phyloP scores from a whole-genome alignment of 2,329 filamentous ascomycete species.

The Epichloe aotearoae region DNA sequence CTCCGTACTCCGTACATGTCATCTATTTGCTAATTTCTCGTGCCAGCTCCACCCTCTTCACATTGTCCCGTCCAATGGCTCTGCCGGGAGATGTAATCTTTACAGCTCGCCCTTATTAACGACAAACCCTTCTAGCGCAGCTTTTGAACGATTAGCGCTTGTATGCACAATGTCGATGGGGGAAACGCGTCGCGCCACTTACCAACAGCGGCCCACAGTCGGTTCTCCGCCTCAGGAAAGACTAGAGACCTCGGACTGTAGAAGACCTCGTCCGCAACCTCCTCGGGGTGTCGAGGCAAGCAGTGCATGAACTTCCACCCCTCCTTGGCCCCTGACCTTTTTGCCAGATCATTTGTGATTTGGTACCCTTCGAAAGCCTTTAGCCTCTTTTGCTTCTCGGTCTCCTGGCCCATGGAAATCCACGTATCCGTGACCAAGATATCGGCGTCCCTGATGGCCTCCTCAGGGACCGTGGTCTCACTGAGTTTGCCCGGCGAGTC shows the following conservation, averaged over 20 bases:
- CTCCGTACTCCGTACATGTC: too few species aligned
- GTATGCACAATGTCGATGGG: neutral
- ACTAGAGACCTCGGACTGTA: slow-evolving; percentile 77
- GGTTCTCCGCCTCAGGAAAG: slow-evolving; percentile 89
- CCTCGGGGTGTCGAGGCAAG: slow-evolving; percentile 78
- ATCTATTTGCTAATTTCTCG: too few species aligned
- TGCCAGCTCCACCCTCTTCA: too few species aligned
- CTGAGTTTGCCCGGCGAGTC: slow-evolving; percentile 49
- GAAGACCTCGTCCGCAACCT: slow-evolving; percentile 91
- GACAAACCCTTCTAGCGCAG: slow-evolving; percentile 76
- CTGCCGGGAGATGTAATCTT: neutral
- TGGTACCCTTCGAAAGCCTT: slow-evolving; percentile 80
- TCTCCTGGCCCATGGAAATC: slow-evolving; percentile 97
- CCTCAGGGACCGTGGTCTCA: slow-evolving; percentile 70
- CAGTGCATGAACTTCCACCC: slow-evolving; percentile 99
- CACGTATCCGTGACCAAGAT: slow-evolving; percentile 94
- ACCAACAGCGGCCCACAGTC: slow-evolving; percentile 79
- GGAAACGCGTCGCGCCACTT: slow-evolving; percentile 20
- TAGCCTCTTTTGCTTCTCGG: slow-evolving; percentile 63
- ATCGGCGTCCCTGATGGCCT: slow-evolving; percentile 74
- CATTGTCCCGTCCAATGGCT: too few species aligned
- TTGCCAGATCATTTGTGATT: slow-evolving; percentile 74
- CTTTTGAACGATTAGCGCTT: slow-evolving; percentile 21
- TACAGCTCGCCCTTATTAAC: slow-evolving; percentile 79
- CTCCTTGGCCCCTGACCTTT: slow-evolving; percentile 71